phyloP scores from a whole-genome alignment of 2,329 filamentous ascomycete genomes.

The Leptographium radiaticola region DNA sequence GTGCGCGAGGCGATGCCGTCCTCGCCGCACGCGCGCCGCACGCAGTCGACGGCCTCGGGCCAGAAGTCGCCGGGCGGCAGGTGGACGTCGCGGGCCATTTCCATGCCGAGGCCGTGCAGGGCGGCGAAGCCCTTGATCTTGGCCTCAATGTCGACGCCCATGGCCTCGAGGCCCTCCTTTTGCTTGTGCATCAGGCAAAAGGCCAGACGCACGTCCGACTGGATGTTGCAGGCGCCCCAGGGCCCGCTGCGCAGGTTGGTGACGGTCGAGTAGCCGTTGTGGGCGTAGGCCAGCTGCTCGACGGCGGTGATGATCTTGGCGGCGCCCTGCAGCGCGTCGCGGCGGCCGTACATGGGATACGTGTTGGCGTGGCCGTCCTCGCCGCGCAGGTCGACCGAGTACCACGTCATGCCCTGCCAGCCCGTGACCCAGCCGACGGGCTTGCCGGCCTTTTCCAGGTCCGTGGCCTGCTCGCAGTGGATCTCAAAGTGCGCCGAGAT shows the following conservation, averaged over 20 bases:
- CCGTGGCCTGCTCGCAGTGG: constrained; percentile 13
- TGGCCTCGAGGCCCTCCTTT: background rate
- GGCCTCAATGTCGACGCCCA: background rate
- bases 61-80: constrained; percentile 1
- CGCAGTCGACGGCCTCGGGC: constrained; percentile 2
- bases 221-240: constrained; percentile 2
- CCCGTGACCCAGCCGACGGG: constrained; percentile 10
- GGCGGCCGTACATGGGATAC: background rate
- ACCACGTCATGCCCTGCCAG: constrained; percentile 14
- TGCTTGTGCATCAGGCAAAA: constrained; percentile 2
- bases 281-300: background rate
- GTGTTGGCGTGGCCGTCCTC: background rate
- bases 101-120: background rate
- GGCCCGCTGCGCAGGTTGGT: constrained; percentile 2
- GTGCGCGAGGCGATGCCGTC: background rate
- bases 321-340: background rate
- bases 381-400: background rate
- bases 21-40: background rate
- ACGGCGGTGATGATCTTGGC: background rate
- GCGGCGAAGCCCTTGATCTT: background rate
- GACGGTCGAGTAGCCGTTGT: constrained; percentile 1
- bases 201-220: constrained; percentile 1
- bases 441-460: constrained; percentile 8
- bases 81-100: background rate
- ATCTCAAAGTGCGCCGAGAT: constrained; percentile 13